phyloP scores from a whole-genome alignment of 805 yeast genomes.

The Cephaloascus fragrans region DNA sequence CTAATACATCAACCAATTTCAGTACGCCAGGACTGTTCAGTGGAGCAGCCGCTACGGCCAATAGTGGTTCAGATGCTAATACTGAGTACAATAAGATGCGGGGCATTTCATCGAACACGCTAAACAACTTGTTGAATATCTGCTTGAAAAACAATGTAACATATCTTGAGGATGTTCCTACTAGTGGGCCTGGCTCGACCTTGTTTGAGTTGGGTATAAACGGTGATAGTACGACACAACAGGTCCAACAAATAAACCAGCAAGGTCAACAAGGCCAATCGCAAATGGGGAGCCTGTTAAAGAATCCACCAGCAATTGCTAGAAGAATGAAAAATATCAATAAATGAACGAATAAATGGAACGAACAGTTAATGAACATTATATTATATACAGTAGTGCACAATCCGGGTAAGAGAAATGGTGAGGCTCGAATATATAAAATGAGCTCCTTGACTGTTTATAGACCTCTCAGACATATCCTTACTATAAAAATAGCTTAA shows the following conservation, averaged over 20 bases:
- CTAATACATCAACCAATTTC: not conserved
- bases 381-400: no score
- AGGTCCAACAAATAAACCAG: not conserved
- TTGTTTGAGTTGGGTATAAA: not conserved
- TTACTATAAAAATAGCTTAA: no score
- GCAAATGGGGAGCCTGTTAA: not conserved
- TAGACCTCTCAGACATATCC: no score
- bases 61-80: not conserved
- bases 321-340: not conserved
- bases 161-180: slow-evolving; percentile 1
- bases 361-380: no score
- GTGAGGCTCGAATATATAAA: no score
- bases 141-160: not conserved
- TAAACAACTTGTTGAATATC: not conserved
- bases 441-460: no score
- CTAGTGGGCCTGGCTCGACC: not conserved
- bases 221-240: no score
- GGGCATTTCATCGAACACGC: not conserved
- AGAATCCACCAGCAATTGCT: not conserved
- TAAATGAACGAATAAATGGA: not conserved
- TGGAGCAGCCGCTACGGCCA: no score
- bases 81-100: not conserved
- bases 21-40: no score
- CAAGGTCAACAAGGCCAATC: no score
- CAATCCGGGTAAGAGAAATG: no score